phyloP scores from a whole-genome alignment of 306 rosid genomes.

The Vigna angularis region DNA sequence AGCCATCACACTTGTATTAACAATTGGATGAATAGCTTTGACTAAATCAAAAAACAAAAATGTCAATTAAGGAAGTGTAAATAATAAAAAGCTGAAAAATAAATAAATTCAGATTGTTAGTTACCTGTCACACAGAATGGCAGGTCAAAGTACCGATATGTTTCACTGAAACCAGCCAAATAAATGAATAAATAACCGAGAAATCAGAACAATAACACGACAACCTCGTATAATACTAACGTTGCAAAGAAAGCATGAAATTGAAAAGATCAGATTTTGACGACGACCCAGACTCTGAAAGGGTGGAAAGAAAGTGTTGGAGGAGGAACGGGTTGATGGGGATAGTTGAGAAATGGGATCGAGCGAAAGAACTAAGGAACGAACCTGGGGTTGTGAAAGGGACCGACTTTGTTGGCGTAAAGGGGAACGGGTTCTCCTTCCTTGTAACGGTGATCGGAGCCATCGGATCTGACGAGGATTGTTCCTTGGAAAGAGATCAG shows the following conservation, averaged over 20 bases:
- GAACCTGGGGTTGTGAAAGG: slow-evolving; percentile 87
- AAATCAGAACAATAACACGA: slow-evolving; percentile 15
- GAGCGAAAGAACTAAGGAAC: background rate
- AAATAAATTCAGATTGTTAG: slow-evolving; percentile 21
- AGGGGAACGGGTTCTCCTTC: slow-evolving; percentile 71
- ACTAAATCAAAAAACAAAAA: slow-evolving; percentile 24
- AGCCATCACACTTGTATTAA: background rate
- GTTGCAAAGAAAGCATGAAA: slow-evolving; percentile 13
- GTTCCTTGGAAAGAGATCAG: slow-evolving; percentile 44
- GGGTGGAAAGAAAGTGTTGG: background rate
- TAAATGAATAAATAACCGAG: background rate
- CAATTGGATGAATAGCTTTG: background rate
- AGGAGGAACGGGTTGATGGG: background rate
- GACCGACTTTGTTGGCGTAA: slow-evolving; percentile 87
- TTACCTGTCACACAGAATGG: slow-evolving; percentile 77
- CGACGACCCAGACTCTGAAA: slow-evolving; percentile 32
- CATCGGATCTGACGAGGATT: slow-evolving; percentile 66
- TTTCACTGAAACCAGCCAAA: slow-evolving; percentile 68
- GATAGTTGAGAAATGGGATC: background rate
- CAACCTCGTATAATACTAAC: slow-evolving; percentile 5
- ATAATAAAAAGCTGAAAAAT: background rate
- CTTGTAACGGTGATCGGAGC: slow-evolving; percentile 72
- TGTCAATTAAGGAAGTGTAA: slow-evolving; percentile 2
- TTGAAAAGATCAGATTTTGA: slow-evolving; percentile 42
- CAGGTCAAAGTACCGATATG: slow-evolving; percentile 81